Conservation (phyloP, 202 grass and related monocot species). For the Setaria italica region DNA sequence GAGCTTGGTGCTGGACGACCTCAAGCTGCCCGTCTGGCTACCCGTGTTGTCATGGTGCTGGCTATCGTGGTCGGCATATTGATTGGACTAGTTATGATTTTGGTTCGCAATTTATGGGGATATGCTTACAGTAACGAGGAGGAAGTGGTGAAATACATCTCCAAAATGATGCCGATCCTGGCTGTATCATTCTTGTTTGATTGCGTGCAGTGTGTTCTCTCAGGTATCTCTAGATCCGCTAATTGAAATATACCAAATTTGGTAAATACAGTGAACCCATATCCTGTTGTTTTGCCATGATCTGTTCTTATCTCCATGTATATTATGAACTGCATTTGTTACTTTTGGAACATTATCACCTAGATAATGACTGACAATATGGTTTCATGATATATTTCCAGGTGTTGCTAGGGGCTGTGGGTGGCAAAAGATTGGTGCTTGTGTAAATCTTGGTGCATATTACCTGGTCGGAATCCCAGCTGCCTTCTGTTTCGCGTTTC, state of each 20-base stretch:
- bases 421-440: slow-evolving; percentile 88
- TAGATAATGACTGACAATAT: background rate
- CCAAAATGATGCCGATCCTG: slow-evolving; percentile 71
- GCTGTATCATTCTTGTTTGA: slow-evolving; percentile 68
- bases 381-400: slow-evolving; percentile 27
- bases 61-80: slow-evolving; percentile 38
- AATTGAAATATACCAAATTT: background rate
- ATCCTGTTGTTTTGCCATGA: background rate
- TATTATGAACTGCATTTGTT: background rate
- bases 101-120: slow-evolving; percentile 67
- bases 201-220: slow-evolving; percentile 74
- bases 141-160: slow-evolving; percentile 77
- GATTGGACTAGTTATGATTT: slow-evolving; percentile 54
- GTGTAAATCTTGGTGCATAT: slow-evolving; percentile 80
- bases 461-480: slow-evolving; percentile 64
- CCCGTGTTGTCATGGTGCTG: slow-evolving; percentile 59
- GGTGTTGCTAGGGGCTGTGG: slow-evolving; percentile 78
- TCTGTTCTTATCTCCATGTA: background rate
- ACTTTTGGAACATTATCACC: background rate
- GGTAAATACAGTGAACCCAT: background rate
- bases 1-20: slow-evolving; percentile 85
- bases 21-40: slow-evolving; percentile 59
- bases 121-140: slow-evolving; percentile 83
- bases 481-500: slow-evolving; percentile 58
- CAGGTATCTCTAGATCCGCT: slow-evolving; percentile 52